These are phyloP conservation scores for Elsinoe perseae DNA, from an alignment of 2,329 filamentous ascomycete genomes.

Conservation along the genomic window DNA sequence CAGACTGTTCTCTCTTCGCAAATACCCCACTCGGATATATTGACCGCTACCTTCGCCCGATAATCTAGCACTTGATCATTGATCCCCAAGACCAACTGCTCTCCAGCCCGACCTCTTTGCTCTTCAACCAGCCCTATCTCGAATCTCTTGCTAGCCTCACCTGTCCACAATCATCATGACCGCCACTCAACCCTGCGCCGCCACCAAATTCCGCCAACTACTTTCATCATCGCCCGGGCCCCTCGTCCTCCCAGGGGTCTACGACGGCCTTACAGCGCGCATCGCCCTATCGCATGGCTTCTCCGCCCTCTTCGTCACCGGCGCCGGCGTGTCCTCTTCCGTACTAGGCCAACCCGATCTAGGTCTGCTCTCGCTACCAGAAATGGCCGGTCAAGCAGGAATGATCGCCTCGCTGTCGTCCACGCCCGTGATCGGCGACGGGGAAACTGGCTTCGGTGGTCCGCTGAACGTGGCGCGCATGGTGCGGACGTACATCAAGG, in stretches of 20 bases:
- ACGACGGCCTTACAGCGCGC: slow-evolving; percentile 59
- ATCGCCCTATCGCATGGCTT: slow-evolving; percentile 57
- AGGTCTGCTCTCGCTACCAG: slow-evolving; percentile 52
- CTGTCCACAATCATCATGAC: background rate
- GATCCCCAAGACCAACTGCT: no score
- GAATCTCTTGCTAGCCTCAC: background rate
- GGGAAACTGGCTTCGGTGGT: slow-evolving; percentile 51
- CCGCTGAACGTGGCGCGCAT: slow-evolving; percentile 48
- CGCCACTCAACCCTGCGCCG: background rate
- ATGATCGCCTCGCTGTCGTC: slow-evolving; percentile 56
- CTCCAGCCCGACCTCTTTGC: no score
- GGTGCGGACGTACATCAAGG: slow-evolving; percentile 45
- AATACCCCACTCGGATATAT: no score
- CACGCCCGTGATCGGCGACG: slow-evolving; percentile 54
- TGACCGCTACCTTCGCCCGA: no score
- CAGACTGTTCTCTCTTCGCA: no score
- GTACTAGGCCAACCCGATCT: slow-evolving; percentile 56
- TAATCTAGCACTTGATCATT: no score
- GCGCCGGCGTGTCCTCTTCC: slow-evolving; percentile 55
- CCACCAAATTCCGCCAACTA: background rate
- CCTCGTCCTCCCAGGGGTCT: slow-evolving; percentile 57
- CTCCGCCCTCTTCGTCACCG: slow-evolving; percentile 61
- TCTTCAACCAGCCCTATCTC: background rate
- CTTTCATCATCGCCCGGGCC: background rate
- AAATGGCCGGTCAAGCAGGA: slow-evolving; percentile 56